Percentiles rank a stretch among this genome's conserved stretches.
Conservation (phyloP, 768 basidiomycete genomes). For the Suillus hirtellus region DNA sequence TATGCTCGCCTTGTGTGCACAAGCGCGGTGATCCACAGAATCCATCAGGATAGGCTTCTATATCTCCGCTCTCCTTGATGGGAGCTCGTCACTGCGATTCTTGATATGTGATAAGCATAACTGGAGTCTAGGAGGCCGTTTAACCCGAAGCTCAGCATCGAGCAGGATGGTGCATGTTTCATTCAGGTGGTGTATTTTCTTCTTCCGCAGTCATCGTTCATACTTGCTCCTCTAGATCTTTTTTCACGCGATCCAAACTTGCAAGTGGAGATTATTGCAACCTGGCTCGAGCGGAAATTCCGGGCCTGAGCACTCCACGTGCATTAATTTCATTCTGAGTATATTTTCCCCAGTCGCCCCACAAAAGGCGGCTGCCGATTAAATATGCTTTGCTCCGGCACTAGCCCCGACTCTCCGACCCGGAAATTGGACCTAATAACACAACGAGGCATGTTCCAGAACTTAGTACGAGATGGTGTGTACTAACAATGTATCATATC, state of each 20-base stretch:
- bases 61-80: not conserved
- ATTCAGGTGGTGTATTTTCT: not conserved
- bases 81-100: not conserved
- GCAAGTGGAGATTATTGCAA: not conserved
- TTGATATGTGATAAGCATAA: not conserved
- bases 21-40: slow-evolving; percentile 2
- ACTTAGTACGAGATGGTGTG: not conserved
- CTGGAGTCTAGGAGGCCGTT: not conserved
- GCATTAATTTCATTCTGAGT: not conserved
- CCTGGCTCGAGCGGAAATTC: not conserved
- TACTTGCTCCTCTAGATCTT: not conserved
- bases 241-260: not conserved
- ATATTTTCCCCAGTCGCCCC: slow-evolving; percentile 6
- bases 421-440: too few relatives aligned
- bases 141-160: not conserved
- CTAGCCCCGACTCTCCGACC: not conserved
- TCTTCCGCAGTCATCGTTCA: not conserved
- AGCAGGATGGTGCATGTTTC: not conserved
- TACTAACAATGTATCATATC: not conserved
- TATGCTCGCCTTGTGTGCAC: not conserved
- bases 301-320: not conserved
- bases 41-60: not conserved
- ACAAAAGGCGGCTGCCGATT: not conserved
- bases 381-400: not conserved
- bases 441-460: not conserved